Evolutionary conservation across 2,329 filamentous ascomycete genomes (phyloP), one percentile per base, ranked within the genome.

Genomic region (Apiospora marii): DNA sequence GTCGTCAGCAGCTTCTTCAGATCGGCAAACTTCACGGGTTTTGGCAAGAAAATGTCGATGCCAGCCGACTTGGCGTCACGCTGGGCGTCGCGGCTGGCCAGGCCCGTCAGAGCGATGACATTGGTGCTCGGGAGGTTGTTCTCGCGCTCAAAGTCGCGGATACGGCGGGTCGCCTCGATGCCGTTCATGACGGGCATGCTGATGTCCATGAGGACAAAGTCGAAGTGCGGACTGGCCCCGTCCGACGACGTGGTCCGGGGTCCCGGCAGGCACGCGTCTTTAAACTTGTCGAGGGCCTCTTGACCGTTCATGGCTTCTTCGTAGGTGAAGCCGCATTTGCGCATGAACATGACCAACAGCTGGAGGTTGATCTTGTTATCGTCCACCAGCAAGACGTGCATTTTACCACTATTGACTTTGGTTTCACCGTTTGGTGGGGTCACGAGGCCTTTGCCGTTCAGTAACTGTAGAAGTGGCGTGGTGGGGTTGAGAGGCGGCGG

Each of bases 131-230:
- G 75, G 3, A 85, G 74, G 1, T 78, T 80, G 14, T 83, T 79
- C 5, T 85, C 82, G 4, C 81, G 80, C 76, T 89, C 87, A 24
- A 86, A 82, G 1, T 83, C 81, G 4, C 87, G 83, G 27, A 89
- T 89, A 71, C 81, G 82, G 13, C 82, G 81, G 12, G 87, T 89
- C 0, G 86, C 83, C 27, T 85, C 84, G 19, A 88, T 80, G 0
- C 86, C 86, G 74, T 90, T 84, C 75, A 90, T 85, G 5, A 89
- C 81, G 0, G 88, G 88, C 88, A 90, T 90, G 78, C 83, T 86
- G 8, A 89, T 84, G 74, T 90, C 88, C 83, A 84, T 84, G 1
- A 84, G 76, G 2, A 84, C 74, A 34, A 79, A 82, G 68, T 82
- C 80, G 51, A 84, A 84, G 1, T 71, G 72, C 30, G 70, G n/a